A percentile compares a stretch with the other conserved stretches of the same genome.
Conservation (phyloP, 2,329 filamentous ascomycete genomes). For the Aureobasidium sp. region DNA sequence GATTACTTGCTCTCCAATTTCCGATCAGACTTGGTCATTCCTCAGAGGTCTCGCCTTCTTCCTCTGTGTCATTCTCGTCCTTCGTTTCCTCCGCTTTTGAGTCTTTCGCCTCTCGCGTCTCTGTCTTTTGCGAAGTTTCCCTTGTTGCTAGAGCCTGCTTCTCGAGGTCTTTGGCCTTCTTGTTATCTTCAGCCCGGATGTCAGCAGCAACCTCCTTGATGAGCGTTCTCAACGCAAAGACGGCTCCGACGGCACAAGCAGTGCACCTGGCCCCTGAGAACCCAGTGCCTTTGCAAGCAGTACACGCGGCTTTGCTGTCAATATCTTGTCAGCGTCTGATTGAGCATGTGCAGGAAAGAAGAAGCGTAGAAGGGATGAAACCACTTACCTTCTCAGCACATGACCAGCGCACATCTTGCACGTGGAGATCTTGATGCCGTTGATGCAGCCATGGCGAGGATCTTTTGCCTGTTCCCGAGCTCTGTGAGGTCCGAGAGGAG, state of each 20-base stretch:
- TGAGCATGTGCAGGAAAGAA: neutral
- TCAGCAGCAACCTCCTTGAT: neutral
- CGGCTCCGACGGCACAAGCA: neutral
- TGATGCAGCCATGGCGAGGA: constrained; percentile 3
- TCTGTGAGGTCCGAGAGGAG: neutral
- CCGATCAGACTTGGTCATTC: neutral
- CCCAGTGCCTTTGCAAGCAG: constrained; percentile 3
- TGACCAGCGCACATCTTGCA: constrained; percentile 4
- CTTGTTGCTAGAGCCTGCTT: neutral
- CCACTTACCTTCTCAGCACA: neutral
- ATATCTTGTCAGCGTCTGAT: neutral
- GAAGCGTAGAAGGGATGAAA: neutral
- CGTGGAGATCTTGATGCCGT: neutral
- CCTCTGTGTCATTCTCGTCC: neutral
- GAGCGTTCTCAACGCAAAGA: neutral
- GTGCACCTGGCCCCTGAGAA: neutral
- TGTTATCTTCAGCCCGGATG: neutral
- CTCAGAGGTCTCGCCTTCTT: neutral
- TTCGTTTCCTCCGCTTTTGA: neutral
- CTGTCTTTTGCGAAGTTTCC: no score
- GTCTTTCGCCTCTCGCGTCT: neutral
- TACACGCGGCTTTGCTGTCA: neutral
- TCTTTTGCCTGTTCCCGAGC: neutral
- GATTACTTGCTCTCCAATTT: neutral
- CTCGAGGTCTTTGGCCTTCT: neutral